Evolutionary conservation across 441 rosid species (phyloP).

Genomic region (Erodium trifolium): DNA sequence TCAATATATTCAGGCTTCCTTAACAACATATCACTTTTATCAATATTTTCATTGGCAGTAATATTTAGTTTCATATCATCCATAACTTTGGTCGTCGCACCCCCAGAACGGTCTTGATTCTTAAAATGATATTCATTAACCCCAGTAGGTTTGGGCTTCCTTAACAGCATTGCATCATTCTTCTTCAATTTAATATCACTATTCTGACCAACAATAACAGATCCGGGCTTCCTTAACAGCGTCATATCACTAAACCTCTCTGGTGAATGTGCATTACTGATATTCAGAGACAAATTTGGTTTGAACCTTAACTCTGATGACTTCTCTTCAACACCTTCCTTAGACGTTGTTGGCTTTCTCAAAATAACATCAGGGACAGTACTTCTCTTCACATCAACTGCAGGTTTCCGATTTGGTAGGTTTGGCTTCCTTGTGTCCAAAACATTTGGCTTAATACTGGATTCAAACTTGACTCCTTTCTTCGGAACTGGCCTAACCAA

Average conservation of each 20-base stretch:
- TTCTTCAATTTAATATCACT: too few relatives aligned
- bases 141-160: not conserved
- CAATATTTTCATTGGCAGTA: not conserved
- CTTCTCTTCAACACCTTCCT: conserved; percentile 45
- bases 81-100: conserved; percentile 13
- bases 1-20: not conserved
- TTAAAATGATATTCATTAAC: not conserved
- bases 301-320: conserved; percentile 49
- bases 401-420: conserved; percentile 23
- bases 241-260: conserved; percentile 70
- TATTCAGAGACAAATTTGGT: conserved; percentile 55
- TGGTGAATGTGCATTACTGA: conserved; percentile 40
- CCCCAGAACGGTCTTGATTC: conserved; percentile 24
- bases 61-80: conserved; percentile 11
- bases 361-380: conserved; percentile 70
- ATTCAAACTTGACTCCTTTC: conserved; percentile 49
- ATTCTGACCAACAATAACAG: too few relatives aligned
- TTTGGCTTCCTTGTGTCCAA: conserved; percentile 37
- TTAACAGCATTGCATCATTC: too few relatives aligned
- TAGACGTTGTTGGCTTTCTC: conserved; percentile 63
- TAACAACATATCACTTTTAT: not conserved
- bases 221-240: conserved; percentile 1
- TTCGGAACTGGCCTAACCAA: conserved; percentile 67
- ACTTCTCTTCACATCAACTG: conserved; percentile 28
- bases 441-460: conserved; percentile 29